Percentiles rank a stretch among this genome's conserved stretches.
Evolutionary conservation across 345 rosid species (phyloP).

Genomic region (Gossypium bickii): DNA sequence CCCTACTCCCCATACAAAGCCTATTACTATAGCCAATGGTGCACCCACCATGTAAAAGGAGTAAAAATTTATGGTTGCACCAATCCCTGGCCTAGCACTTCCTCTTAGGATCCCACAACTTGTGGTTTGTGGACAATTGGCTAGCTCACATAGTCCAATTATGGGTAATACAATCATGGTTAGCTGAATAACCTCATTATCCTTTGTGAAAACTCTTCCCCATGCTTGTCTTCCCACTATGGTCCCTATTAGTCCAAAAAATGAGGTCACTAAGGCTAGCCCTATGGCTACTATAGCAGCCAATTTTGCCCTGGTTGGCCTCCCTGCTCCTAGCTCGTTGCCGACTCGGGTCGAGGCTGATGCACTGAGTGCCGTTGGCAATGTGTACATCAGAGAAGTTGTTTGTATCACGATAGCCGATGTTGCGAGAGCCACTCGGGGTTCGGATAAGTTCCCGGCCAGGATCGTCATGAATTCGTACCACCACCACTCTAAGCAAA

Average conservation of each 20-base stretch:
- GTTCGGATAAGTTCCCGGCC: slow-evolving; percentile 60
- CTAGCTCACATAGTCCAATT: slow-evolving; percentile 84
- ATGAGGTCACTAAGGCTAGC: slow-evolving; percentile 44
- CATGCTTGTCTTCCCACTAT: slow-evolving; percentile 62
- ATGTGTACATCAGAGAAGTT: slow-evolving; percentile 74
- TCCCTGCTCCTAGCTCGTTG: slow-evolving; percentile 78
- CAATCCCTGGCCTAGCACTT: slow-evolving; percentile 70
- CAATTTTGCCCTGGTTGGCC: slow-evolving; percentile 53
- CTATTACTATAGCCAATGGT: slow-evolving; percentile 58
- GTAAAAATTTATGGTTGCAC: slow-evolving; percentile 64
- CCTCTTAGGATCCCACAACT: slow-evolving; percentile 87
- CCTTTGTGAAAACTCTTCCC: slow-evolving; percentile 62
- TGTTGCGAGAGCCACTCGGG: slow-evolving; percentile 54
- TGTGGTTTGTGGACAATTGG: slow-evolving; percentile 90
- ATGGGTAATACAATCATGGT: slow-evolving; percentile 61
- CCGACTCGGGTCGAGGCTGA: slow-evolving; percentile 82
- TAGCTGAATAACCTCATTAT: slow-evolving; percentile 45
- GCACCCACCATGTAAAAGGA: slow-evolving; percentile 84
- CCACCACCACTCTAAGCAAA: slow-evolving; percentile 99
- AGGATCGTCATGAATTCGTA: slow-evolving; percentile 86
- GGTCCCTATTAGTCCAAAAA: slow-evolving; percentile 58
- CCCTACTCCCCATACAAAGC: slow-evolving; percentile 57
- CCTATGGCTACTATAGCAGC: slow-evolving; percentile 56
- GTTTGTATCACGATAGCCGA: slow-evolving; percentile 85
- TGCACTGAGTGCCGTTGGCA: slow-evolving; percentile 69